Conservation (phyloP, 1,284 basidiomycete species). For the Boletus albobrunnescens region DNA sequence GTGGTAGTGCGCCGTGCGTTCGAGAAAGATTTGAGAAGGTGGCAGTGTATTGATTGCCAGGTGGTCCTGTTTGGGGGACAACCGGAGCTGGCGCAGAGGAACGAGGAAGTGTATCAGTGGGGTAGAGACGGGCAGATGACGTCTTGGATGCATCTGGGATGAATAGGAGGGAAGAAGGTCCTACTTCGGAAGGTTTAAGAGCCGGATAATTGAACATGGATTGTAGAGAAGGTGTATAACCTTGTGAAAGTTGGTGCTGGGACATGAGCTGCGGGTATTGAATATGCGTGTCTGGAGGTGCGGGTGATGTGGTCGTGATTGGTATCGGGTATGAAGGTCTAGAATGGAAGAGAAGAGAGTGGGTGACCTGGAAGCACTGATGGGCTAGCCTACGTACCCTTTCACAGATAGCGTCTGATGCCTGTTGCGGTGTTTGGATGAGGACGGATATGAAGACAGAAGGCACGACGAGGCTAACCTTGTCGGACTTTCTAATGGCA, state of each 20-base stretch:
- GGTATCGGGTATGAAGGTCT: constrained; percentile 36
- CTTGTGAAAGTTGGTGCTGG: constrained; percentile 52
- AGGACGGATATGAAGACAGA: constrained; percentile 29
- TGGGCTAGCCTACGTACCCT: constrained; percentile 19
- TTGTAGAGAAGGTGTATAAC: constrained; percentile 52
- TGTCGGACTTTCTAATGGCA: constrained; percentile 45
- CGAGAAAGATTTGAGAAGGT: constrained; percentile 23
- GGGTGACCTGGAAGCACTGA: constrained; percentile 7
- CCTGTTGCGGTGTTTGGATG: constrained; percentile 17
- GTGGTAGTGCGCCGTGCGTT: constrained; percentile 22
- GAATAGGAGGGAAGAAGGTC: constrained; percentile 30
- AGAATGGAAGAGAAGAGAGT: constrained; percentile 24
- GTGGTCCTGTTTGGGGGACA: constrained; percentile 7
- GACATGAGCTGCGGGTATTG: constrained; percentile 55
- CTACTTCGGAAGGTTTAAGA: constrained; percentile 33
- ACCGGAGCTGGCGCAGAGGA: constrained; percentile 21
- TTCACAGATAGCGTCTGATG: constrained; percentile 26
- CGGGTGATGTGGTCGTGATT: constrained; percentile 50
- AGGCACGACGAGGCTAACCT: constrained; percentile 34
- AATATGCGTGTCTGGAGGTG: constrained; percentile 41
- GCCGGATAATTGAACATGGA: constrained; percentile 47
- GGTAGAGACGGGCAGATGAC: constrained; percentile 31
- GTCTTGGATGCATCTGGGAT: constrained; percentile 31
- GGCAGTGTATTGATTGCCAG: constrained; percentile 15
- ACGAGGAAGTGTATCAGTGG: constrained; percentile 32